Base-by-base conservation (phyloP, 1,139 yeast genomes). In the Yamadazyma atmosphaerica region DNA sequence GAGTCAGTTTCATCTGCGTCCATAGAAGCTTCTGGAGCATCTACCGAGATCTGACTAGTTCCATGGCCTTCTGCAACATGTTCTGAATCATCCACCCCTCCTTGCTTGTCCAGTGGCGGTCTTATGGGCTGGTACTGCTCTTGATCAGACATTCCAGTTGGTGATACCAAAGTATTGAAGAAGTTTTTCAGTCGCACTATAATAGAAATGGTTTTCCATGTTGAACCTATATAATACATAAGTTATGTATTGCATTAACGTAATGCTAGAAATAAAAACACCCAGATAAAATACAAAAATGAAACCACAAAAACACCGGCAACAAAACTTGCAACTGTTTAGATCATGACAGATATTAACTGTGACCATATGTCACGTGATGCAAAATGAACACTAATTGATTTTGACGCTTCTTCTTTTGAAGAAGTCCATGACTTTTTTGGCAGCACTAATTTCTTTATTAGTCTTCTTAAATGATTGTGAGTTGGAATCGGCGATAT, bases 351-450 rank as follows among this genome's bases (percentile, higher is more conserved):
- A 21, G 23, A 21, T n/a, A n/a, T n/a, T n/a, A n/a, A n/a, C n/a
- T n/a, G n/a, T n/a, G n/a, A n/a, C n/a, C n/a, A n/a, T n/a, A n/a
- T n/a, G n/a, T n/a, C n/a, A n/a, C n/a, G n/a, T n/a, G n/a, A n/a
- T n/a, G n/a, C n/a, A n/a, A n/a, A n/a, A n/a, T n/a, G n/a, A n/a
- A n/a, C 11, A 13, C 41, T 46, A 59, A 38, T 55, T 57, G 17
- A 68, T 61, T 44, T 71, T 54, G 11, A 78, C 77, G 58, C 90
- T 84, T 63, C 88, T 78, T 60, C 92, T 76, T 58, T 83, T 84
- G 65, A 85, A 84, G 57, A 85, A 85, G 58, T 85, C 90, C 79
- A 85, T 80, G 18, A 85, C 90, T 52, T 81, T 82, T 53, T 81
- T 78, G 11, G 90, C 87, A 2, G 90, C 84, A 39, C 89, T 81